A percentile compares a stretch with the other conserved stretches of the same genome.
Conservation (phyloP, 202 grass and related monocot genomes). For the Brachypodium distachyon region DNA sequence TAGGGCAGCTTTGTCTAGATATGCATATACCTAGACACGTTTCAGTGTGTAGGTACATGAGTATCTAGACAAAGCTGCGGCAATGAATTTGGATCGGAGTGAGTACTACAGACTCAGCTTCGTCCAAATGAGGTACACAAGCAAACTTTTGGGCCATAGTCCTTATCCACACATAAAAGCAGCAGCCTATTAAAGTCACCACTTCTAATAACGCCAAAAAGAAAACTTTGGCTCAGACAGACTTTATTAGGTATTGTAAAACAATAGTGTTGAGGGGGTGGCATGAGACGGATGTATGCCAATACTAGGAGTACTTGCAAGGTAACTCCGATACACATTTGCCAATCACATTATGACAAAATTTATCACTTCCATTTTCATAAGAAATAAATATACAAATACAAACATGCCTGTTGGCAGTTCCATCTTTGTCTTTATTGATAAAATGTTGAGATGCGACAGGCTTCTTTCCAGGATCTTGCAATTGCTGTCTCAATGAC, state of each 20-base stretch:
- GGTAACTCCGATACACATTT: not conserved
- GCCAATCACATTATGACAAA: not conserved
- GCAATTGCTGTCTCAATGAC: constrained; percentile 93
- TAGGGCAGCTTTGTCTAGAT: too few relatives aligned
- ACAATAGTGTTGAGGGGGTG: not conserved
- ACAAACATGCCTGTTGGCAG: constrained; percentile 71
- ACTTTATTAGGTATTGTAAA: not conserved
- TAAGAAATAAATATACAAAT: not conserved
- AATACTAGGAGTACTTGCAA: not conserved
- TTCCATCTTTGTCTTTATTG: constrained; percentile 68
- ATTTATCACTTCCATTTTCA: not conserved
- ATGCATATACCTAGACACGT: too few relatives aligned
- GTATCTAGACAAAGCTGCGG: too few relatives aligned
- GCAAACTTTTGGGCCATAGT: not conserved
- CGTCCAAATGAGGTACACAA: not conserved
- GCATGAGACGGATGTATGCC: not conserved
- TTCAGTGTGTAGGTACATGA: too few relatives aligned
- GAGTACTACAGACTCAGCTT: not conserved
- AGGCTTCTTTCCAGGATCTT: constrained; percentile 84
- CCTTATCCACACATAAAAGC: not conserved
- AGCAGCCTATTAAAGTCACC: not conserved
- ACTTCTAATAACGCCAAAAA: not conserved
- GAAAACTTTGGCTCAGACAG: not conserved
- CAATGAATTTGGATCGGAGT: too few relatives aligned
- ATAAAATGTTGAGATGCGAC: constrained; percentile 74